Evolutionary conservation across 2,329 filamentous ascomycete species (phyloP).

Genomic region (Diplodia seriata): DNA sequence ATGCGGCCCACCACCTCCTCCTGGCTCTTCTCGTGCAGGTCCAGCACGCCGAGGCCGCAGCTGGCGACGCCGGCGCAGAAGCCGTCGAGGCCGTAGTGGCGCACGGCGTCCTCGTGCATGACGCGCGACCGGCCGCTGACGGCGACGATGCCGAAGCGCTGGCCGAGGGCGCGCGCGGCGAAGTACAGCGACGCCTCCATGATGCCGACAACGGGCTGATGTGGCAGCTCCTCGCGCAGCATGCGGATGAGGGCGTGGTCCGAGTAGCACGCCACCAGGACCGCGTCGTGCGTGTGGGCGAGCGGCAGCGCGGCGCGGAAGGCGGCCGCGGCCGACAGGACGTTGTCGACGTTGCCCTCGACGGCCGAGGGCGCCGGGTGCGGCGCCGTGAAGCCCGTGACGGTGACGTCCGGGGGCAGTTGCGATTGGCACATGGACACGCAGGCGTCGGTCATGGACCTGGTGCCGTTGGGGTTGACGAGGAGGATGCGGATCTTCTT

Average conservation of each 20-base stretch:
- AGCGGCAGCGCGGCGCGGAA: conserved; percentile 56
- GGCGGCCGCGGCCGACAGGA: conserved; percentile 58
- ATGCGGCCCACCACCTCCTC: conserved; percentile 51
- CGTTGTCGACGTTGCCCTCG: conserved; percentile 58
- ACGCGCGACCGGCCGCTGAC: conserved; percentile 51
- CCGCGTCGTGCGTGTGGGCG: conserved; percentile 54
- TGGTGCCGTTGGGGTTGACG: conserved; percentile 58
- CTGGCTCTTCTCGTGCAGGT: conserved; percentile 51
- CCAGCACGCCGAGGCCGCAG: conserved; percentile 54
- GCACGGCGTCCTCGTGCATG: conserved; percentile 51
- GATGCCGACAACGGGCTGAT: conserved; percentile 56
- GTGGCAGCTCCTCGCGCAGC: conserved; percentile 54
- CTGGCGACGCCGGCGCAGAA: conserved; percentile 54
- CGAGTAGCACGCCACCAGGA: conserved; percentile 59
- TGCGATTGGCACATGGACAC: conserved; percentile 52
- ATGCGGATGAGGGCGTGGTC: conserved; percentile 57
- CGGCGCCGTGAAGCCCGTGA: conserved; percentile 60
- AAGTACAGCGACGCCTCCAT: conserved; percentile 59
- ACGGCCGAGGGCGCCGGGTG: conserved; percentile 58
- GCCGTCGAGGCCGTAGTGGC: conserved; percentile 51
- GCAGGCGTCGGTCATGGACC: conserved; percentile 57
- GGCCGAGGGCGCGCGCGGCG: conserved; percentile 57
- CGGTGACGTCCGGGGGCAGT: conserved; percentile 56
- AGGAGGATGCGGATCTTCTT: conserved; percentile 53
- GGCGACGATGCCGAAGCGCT: conserved; percentile 55